Base-by-base conservation (phyloP, 768 basidiomycete genomes). In the Postia placenta region DNA sequence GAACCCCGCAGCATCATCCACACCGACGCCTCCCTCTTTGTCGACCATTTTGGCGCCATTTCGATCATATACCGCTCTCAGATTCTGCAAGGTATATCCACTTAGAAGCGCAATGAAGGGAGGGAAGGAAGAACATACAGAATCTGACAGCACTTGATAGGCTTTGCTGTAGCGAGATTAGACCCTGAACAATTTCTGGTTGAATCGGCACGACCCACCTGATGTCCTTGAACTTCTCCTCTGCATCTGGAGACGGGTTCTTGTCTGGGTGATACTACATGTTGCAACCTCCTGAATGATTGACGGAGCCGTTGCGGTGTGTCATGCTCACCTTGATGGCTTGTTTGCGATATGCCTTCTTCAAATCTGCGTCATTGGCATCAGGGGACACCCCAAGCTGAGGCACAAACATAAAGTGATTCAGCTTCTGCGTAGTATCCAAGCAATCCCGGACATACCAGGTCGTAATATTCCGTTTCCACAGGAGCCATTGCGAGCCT, bases 241-340 rank as follows among this genome's bases (percentile, higher is more conserved):
- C 92, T 1, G 95, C 96, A 60, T 92, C 91, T n/a, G 83, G 77
- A 3, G 90, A 87, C 5, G 81, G 76, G 61, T 97, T 97, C 77
- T 95, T 96, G 69, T 96, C 94, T 4, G 93, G 94, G 64, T 96
- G 93, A 64, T 85, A 95, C 88, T 93, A 56, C n/a, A n/a, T n/a
- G n/a, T n/a, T n/a, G n/a, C n/a, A n/a, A n/a, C n/a, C n/a, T n/a
- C n/a, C n/a, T n/a, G n/a, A n/a, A n/a, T n/a, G n/a, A n/a, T n/a
- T n/a, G n/a, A n/a, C n/a, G n/a, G n/a, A n/a, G n/a, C n/a, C 14
- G 20, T 9, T 35, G 45, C 42, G 20, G n/a, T 48, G 41, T 1
- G 25, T 22, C 5, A 27, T 11, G 46, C 75, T 53, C 49, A 88
- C 92, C 77, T 87, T 87, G 78, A 97, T 94, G 19, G 95, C 93